Percentiles rank a stretch among this genome's conserved stretches.
These are phyloP conservation scores for Capronia americana DNA, from an alignment of 2,329 filamentous ascomycete species.

Conservation along the genomic window DNA sequence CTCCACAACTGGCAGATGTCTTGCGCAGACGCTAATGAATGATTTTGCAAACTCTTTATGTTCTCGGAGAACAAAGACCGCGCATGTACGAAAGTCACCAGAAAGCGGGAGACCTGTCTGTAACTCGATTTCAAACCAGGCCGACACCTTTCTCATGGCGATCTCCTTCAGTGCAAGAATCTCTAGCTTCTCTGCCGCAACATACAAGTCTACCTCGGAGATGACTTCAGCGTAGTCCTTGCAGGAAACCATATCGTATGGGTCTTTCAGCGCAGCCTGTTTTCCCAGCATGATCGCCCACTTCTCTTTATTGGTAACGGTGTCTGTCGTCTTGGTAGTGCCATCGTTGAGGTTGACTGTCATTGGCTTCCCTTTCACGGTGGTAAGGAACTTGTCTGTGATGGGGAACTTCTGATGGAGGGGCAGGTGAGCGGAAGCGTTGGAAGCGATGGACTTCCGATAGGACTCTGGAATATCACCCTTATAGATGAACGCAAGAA, in stretches of 20 bases:
- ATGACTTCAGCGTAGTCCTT: conserved; percentile 11
- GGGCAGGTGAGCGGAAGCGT: neutral
- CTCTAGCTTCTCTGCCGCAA: conserved; percentile 18
- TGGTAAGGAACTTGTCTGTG: neutral
- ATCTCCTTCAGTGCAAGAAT: conserved; percentile 13
- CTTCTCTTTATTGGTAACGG: conserved; percentile 19
- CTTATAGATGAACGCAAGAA: conserved; percentile 25
- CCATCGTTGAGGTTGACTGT: neutral
- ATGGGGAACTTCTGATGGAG: conserved; percentile 8
- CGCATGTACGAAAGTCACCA: conserved; percentile 5
- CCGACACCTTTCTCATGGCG: conserved; percentile 14
- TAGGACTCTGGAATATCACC: conserved; percentile 12
- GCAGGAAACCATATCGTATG: conserved; percentile 16
- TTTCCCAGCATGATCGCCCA: conserved; percentile 17
- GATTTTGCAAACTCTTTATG: conserved; percentile 12
- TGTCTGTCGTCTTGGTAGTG: neutral
- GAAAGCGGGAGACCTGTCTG: conserved; percentile 12
- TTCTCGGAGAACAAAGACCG: conserved; percentile 12
- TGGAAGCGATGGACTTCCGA: neutral
- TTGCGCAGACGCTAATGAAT: conserved; percentile 18
- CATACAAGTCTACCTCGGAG: conserved; percentile 17
- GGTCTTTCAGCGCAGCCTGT: conserved; percentile 13
- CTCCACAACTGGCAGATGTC: conserved; percentile 9
- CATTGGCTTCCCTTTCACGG: neutral
- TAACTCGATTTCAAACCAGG: conserved; percentile 22